Evolutionary conservation across 306 rosid genomes (phyloP), one percentile per base, ranked within the genome.

Genomic region (Dryas drummondii): DNA sequence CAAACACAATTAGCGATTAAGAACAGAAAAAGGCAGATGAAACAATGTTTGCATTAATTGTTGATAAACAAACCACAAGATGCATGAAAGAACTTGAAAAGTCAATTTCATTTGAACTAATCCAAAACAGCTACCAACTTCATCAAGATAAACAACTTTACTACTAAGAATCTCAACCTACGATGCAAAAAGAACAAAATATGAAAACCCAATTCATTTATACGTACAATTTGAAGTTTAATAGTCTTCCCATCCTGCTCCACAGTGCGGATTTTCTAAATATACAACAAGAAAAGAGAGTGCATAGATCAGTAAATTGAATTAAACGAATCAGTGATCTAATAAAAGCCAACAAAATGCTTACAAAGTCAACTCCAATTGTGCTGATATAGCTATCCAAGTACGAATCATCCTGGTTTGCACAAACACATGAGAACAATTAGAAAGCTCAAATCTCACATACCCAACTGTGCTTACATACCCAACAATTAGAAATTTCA

Each of bases 321-420:
- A 79, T 40, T 19, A 57, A 75, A 53, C 17, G 7, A 80, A 75
- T 53, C 55, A 50, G 9, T 1, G 44, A 47, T 45, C 42, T 57
- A 78, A 40, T 65, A 41, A 74, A 52, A 71, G 44, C 71, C 32
- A 4, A 47, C 71, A 7, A 9, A 81, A 81, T 62, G 79, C 99
- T 90, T 86, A 96, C 99, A 84, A 96, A 96, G 84, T 96, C 99
- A 77, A 96, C 99, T 67, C 99, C 99, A 64, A 96, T 96, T 66
- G 99, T 96, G 88, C 99, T 96, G 85, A 96, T 96, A 84, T 96
- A 96, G 96, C 99, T 96, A 79, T 96, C 99, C 85, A 96, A 86
- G 84, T 96, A 96, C 13, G 99, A 96, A 85, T 96, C 98, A 77
- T 96, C 99, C 99, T 96, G 87, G 49, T 81, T 45, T 42, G 54